Evolutionary conservation across 345 rosid species (phyloP), one percentile per base, ranked within the genome.

Genomic region (Reutealis trisperma): DNA sequence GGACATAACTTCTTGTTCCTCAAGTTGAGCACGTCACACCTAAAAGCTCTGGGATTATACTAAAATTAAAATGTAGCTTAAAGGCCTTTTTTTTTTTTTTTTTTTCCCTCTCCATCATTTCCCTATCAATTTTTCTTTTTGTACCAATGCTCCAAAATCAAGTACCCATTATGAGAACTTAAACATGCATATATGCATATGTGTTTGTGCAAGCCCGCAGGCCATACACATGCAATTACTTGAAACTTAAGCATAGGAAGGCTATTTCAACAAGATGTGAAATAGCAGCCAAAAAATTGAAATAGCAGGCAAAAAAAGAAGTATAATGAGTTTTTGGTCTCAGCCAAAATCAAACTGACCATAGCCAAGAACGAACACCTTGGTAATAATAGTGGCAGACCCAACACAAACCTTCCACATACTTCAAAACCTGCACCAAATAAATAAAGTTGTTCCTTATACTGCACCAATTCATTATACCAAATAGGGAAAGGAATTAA

Each of bases 341-440:
- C 47, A 11, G 30, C 70, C 61, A n/a, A 34, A 70, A 63, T 51
- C 52, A 77, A 77, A 87, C 98, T 90, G 63, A 96, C 98, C 99
- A 96, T 86, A 82, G 92, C 99, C 99, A 96, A 74, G 99, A 94
- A 84, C 89, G 82, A 75, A 96, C 99, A 77, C 96, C 98, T 83
- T 94, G 92, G 86, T 89, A 94, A 86, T 96, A 96, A 85, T 96
- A 94, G 82, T 85, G 96, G 82, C 98, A 94, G 34, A 96, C 97
- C 99, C 99, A 94, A 77, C 98, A 96, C 80, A 96, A 79, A 71
- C 98, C 98, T 90, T 96, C 98, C 42, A 94, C 92, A 69, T 96
- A 96, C 74, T 88, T 96, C 87, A 86, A 78, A 70, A 92, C 98
- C 99, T 96, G 88, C 85, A 84, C 21, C 82, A 75, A 60, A 77